These are phyloP conservation scores for Endocarpon pusillum DNA, from an alignment of 495 filamentous ascomycete species.

Conservation along the genomic window DNA sequence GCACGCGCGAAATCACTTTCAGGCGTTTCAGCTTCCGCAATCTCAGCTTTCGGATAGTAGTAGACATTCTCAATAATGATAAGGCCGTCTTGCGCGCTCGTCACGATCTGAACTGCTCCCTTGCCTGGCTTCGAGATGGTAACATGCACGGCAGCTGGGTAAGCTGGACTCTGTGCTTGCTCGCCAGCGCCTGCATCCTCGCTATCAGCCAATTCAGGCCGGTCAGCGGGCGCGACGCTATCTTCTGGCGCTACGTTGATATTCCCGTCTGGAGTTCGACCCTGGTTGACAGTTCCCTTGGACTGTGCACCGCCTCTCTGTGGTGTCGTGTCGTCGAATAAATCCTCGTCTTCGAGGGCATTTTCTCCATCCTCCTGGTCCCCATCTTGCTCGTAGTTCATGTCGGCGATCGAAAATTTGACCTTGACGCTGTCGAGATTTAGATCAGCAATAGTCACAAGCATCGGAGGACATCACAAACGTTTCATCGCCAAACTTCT, in stretches of 20 bases:
- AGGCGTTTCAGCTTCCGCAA: conserved; percentile 48
- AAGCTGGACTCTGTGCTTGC: conserved; percentile 35
- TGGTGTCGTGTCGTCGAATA: conserved; percentile 18
- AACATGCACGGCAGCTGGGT: conserved; percentile 72
- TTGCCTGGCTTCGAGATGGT: conserved; percentile 67
- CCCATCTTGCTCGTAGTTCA: conserved; percentile 51
- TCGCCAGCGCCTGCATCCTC: conserved; percentile 23
- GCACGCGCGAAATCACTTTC: conserved; percentile 52
- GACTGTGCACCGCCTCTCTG: conserved; percentile 35
- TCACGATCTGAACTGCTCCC: conserved; percentile 77
- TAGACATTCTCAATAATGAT: conserved; percentile 84
- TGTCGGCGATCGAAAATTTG: conserved; percentile 83
- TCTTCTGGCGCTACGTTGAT: conserved; percentile 41
- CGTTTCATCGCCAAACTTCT: conserved; percentile 78
- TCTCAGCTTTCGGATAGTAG: conserved; percentile 57
- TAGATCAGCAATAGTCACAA: conserved; percentile 1
- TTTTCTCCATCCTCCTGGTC: conserved; percentile 29
- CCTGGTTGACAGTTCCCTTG: conserved; percentile 36
- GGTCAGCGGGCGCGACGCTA: conserved; percentile 37
- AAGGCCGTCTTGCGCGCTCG: conserved; percentile 67
- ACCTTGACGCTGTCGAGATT: conserved; percentile 55
- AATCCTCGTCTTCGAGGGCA: conserved; percentile 30
- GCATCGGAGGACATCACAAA: conserved; percentile 23
- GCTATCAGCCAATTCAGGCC: conserved; percentile 29
- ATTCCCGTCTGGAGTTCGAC: conserved; percentile 27